Conservation (phyloP, 768 basidiomycete species). For the Trichaptum fuscoviolaceum region DNA sequence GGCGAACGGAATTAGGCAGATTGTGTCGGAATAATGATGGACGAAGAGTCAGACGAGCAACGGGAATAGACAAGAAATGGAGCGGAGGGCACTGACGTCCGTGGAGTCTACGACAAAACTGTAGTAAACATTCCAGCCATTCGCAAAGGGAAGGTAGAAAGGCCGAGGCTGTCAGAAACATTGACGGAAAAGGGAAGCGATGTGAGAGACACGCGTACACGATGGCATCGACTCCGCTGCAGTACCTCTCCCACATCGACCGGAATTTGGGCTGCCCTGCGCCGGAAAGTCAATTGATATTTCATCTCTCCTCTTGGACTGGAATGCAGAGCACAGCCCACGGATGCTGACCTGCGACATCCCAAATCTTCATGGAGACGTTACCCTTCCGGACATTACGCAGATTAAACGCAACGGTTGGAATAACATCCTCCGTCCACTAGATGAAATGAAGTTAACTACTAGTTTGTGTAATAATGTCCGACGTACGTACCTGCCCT, state of each 20-base stretch:
- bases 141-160: neutral
- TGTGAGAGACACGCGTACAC: constrained; percentile 50
- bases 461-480: neutral
- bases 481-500: constrained; percentile 52
- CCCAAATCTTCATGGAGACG: constrained; percentile 91
- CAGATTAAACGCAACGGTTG: constrained; percentile 91
- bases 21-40: neutral
- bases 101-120: constrained; percentile 93
- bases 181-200: neutral
- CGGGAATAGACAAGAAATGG: neutral
- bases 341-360: constrained; percentile 72
- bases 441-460: constrained; percentile 28
- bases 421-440: constrained; percentile 97
- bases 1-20: neutral
- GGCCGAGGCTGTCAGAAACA: constrained; percentile 8
- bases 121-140: constrained; percentile 6
- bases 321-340: neutral
- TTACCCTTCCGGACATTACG: constrained; percentile 86
- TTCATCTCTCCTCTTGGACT: neutral
- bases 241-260: constrained; percentile 95
- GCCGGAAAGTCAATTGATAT: constrained; percentile 11
- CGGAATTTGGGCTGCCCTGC: constrained; percentile 88
- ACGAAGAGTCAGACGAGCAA: constrained; percentile 3
- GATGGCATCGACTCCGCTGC: constrained; percentile 87
- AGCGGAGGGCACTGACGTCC: constrained; percentile 51